phyloP scores from a whole-genome alignment of 1,284 basidiomycete genomes.

The Puccinia coronata region DNA sequence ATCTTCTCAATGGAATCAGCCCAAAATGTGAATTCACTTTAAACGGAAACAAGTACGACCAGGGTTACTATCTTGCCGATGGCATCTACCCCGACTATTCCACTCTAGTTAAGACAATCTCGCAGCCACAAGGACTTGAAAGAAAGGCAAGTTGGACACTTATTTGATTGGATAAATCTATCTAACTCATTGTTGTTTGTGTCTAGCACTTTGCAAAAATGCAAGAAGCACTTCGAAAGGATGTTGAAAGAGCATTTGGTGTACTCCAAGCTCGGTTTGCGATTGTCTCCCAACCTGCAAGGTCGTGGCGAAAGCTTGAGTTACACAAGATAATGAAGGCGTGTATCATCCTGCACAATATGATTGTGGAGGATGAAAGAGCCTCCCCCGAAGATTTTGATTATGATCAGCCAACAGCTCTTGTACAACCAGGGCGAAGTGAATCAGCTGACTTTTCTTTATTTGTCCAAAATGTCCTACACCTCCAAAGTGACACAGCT shows the following conservation, averaged over 20 bases:
- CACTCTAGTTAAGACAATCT: not conserved
- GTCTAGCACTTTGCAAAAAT: conserved; percentile 8
- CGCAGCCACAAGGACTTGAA: not conserved
- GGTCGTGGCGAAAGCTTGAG: not conserved
- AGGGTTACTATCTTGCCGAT: conserved; percentile 1
- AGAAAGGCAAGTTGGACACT: not conserved
- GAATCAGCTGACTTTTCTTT: not conserved
- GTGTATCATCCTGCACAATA: not conserved
- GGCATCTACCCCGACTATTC: not conserved
- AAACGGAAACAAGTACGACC: not conserved
- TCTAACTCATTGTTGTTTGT: not conserved
- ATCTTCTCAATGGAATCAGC: not conserved
- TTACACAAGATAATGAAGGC: not conserved
- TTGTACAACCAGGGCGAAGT: not conserved
- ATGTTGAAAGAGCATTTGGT: conserved; percentile 3
- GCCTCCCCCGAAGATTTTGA: not conserved
- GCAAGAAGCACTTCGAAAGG: not conserved
- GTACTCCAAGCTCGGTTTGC: not conserved
- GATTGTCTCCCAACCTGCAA: not conserved
- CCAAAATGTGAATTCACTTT: not conserved
- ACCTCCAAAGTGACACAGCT: not conserved
- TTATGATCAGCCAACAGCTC: not conserved
- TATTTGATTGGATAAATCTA: not conserved
- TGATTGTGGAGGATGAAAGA: not conserved
- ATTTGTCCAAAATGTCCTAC: not conserved